Evolutionary conservation across 2,329 filamentous ascomycete species (phyloP).

Genomic region (Paraphoma sp.): DNA sequence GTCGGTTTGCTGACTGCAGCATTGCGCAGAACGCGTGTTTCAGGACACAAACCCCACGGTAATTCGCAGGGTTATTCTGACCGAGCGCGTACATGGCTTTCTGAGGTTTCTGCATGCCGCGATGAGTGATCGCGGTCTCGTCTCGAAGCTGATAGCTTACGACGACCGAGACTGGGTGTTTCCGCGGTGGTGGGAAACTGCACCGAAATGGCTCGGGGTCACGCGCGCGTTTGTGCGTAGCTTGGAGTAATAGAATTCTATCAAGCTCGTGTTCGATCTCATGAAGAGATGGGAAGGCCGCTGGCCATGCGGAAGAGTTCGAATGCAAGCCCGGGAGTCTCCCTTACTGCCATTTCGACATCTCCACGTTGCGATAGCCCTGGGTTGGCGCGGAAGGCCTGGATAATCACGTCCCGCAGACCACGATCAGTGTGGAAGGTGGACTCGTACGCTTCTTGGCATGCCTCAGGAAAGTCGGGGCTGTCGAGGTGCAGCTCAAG

Average conservation of each 20-base stretch:
- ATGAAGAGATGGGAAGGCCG: constrained; percentile 51
- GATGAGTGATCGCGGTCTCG: not conserved
- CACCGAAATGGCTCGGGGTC: not conserved
- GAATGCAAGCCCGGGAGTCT: constrained; percentile 55
- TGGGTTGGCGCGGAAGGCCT: constrained; percentile 56
- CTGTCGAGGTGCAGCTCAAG: constrained; percentile 53
- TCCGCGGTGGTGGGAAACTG: not conserved
- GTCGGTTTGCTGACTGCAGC: not conserved
- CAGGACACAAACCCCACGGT: not conserved
- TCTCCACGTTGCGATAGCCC: constrained; percentile 54
- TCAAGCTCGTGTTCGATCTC: constrained; percentile 6
- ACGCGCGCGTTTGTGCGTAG: not conserved
- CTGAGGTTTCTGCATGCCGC: not conserved
- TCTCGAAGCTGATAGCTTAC: not conserved
- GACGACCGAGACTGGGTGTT: not conserved
- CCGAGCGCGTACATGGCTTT: not conserved
- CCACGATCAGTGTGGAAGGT: constrained; percentile 59
- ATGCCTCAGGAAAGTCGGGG: constrained; percentile 55
- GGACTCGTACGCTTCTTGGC: constrained; percentile 57
- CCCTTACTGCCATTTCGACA: constrained; percentile 52
- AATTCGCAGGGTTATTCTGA: not conserved
- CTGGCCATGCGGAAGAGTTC: constrained; percentile 58
- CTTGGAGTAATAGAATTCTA: not conserved
- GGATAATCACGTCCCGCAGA: constrained; percentile 55
- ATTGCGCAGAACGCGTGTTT: not conserved